Percentiles rank a stretch among this genome's conserved stretches.
These are phyloP conservation scores for Colletotrichum spinosum DNA, from an alignment of 2,329 filamentous ascomycete genomes.

Conservation along the genomic window DNA sequence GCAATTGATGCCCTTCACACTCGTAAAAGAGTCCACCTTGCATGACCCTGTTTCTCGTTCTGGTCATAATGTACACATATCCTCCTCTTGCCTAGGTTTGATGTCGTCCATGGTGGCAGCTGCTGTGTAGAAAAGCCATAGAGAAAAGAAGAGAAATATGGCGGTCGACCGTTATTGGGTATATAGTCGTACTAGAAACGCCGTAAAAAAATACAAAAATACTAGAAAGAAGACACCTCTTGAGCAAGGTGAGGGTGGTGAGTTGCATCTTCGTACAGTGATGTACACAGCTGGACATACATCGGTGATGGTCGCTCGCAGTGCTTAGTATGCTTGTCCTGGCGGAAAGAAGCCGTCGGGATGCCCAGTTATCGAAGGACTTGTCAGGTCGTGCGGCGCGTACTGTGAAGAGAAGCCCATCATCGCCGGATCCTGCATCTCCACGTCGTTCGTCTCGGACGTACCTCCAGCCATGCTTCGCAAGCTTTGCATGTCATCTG, in stretches of 20 bases:
- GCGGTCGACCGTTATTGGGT: conserved; percentile 32
- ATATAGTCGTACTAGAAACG: conserved; percentile 32
- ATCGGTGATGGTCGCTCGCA: neutral
- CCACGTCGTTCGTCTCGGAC: conserved; percentile 47
- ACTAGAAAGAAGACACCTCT: conserved; percentile 12
- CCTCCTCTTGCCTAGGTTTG: conserved; percentile 19
- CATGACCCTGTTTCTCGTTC: conserved; percentile 1
- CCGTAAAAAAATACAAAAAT: conserved; percentile 5
- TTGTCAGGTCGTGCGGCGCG: conserved; percentile 22
- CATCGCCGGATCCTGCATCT: conserved; percentile 50
- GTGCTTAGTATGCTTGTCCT: conserved; percentile 28
- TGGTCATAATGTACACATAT: conserved; percentile 17
- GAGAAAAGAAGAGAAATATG: conserved; percentile 7
- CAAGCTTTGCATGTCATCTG: conserved; percentile 51
- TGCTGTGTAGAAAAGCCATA: neutral
- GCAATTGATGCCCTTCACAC: conserved; percentile 4
- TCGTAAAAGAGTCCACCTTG: conserved; percentile 14
- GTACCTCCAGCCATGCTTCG: conserved; percentile 46
- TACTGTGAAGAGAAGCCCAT: conserved; percentile 41
- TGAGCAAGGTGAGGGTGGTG: conserved; percentile 24
- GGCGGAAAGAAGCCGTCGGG: conserved; percentile 27
- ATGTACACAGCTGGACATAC: neutral
- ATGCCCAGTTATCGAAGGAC: conserved; percentile 25
- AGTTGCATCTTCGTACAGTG: conserved; percentile 9
- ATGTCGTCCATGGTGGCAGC: conserved; percentile 11